phyloP scores from a whole-genome alignment of 2,329 filamentous ascomycete species.

The Juglanconis juglandina region DNA sequence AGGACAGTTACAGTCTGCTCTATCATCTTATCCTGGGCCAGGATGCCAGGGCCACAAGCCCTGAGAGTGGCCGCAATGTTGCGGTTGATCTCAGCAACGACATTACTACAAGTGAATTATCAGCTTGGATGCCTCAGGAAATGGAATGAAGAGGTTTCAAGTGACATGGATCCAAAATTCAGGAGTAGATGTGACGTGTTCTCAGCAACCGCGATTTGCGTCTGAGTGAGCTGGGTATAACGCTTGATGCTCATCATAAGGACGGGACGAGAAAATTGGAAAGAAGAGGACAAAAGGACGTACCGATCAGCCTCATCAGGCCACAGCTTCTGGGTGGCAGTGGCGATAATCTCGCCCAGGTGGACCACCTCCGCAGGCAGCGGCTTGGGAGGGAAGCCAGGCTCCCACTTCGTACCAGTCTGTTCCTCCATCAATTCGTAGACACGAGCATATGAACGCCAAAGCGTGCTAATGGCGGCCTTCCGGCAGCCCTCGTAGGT shows the following conservation, averaged over 20 bases:
- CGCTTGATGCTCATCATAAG: slow-evolving; percentile 81
- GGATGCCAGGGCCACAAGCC: slow-evolving; percentile 81
- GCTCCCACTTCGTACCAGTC: slow-evolving; percentile 77
- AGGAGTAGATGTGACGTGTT: slow-evolving; percentile 66
- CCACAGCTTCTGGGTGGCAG: slow-evolving; percentile 81
- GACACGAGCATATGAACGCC: slow-evolving; percentile 88
- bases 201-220: slow-evolving; percentile 83
- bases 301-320: slow-evolving; percentile 90
- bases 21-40: slow-evolving; percentile 69
- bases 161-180: slow-evolving; percentile 30
- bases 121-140: slow-evolving; percentile 33
- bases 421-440: slow-evolving; percentile 83
- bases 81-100: slow-evolving; percentile 92
- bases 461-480: slow-evolving; percentile 84
- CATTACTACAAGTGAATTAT: slow-evolving; percentile 58
- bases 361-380: slow-evolving; percentile 75
- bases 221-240: slow-evolving; percentile 99
- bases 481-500: slow-evolving; percentile 91
- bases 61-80: slow-evolving; percentile 88
- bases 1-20: slow-evolving; percentile 74
- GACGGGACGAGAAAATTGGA: not conserved
- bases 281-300: slow-evolving; percentile 40
- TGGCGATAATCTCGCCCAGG: slow-evolving; percentile 81
- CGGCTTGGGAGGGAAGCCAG: slow-evolving; percentile 79
- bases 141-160: slow-evolving; percentile 19